Evolutionary conservation across 495 filamentous ascomycete species (phyloP).

Genomic region (Parathielavia appendiculata): DNA sequence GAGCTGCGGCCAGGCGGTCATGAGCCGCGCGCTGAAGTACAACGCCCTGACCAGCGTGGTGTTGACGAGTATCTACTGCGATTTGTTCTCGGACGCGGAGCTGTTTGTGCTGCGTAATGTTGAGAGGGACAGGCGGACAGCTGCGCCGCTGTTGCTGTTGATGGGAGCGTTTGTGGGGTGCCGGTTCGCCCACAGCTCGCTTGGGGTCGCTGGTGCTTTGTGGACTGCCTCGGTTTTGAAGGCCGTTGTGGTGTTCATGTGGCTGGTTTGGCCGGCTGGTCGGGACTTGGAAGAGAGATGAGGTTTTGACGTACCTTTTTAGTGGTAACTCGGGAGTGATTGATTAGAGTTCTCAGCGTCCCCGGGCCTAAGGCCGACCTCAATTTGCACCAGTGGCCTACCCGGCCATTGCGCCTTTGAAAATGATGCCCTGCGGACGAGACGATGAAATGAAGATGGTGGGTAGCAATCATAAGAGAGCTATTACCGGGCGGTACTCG

Average conservation of each 20-base stretch:
- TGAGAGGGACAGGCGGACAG: slow-evolving; percentile 55
- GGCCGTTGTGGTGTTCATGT: slow-evolving; percentile 45
- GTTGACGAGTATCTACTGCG: slow-evolving; percentile 66
- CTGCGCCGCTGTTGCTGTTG: slow-evolving; percentile 54
- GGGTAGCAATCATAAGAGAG: no score
- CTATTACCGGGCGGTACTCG: no score
- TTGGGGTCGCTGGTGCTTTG: slow-evolving; percentile 57
- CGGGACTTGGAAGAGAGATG: background rate
- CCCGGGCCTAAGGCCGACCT: no score
- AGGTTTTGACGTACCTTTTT: background rate
- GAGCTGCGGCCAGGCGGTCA: slow-evolving; percentile 64
- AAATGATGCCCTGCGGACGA: no score
- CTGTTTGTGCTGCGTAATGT: slow-evolving; percentile 48
- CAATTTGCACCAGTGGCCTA: no score
- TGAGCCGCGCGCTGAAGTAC: slow-evolving; percentile 58
- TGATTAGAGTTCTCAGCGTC: no score
- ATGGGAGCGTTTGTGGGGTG: slow-evolving; percentile 58
- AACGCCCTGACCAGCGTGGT: slow-evolving; percentile 63
- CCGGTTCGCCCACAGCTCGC: slow-evolving; percentile 48
- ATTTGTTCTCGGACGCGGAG: slow-evolving; percentile 59
- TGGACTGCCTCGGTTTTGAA: slow-evolving; percentile 59
- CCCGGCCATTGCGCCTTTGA: no score
- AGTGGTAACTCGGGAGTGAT: no score
- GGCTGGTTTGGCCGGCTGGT: slow-evolving; percentile 52
- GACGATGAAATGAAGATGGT: no score